Base-by-base conservation (phyloP, 768 basidiomycete genomes). In the Podaxis sp. region DNA sequence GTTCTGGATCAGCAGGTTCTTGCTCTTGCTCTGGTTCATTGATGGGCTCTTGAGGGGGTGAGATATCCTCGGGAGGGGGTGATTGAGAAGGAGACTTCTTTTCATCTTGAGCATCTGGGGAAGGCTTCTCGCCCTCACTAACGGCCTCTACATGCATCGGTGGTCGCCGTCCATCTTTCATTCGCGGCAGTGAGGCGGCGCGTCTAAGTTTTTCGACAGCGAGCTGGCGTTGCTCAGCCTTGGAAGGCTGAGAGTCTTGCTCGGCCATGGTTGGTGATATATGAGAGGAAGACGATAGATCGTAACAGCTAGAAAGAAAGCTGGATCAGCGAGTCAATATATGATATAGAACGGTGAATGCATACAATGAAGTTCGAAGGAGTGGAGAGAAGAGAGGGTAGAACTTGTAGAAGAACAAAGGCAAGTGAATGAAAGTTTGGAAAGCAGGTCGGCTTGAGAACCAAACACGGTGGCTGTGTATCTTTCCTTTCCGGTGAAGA, bases 201-300 rank as follows among this genome's bases (percentile, higher is more conserved):
- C 95, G 87, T 77, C 91, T 95, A 66, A 97, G 85, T 77, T 89
- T 95, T 50, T 93, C 93, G 52, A 96, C 89, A 11, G 94, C 91
- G 59, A 86, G 84, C 71, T 93, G 91, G 64, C 95, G 88, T 75
- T 95, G 90, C 73, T 95, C 90, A 61, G 80, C 80, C 66, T 75
- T 76, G 52, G 78, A 78, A 28, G 75, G 83, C 78, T 78, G 78
- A 76, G 77, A 77, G 63, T 81, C 81, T 66, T 74, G 76, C 66
- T 82, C 78, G 63, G 77, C 74, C 80, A 82, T 82, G 62, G 70
- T 67, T 55, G 40, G 33, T 48, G 64, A 12, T 10, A 8, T 49
- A 22, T 11, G 41, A 26, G 44, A 28, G 30, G 46, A n/a, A 36
- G 56, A 22, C 37, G 55, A 56, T 22, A 22, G 30, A 5, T 15